Evolutionary conservation across 257 asterid species (phyloP), one percentile per base, ranked within the genome.

Genomic region (Striga asiatica): DNA sequence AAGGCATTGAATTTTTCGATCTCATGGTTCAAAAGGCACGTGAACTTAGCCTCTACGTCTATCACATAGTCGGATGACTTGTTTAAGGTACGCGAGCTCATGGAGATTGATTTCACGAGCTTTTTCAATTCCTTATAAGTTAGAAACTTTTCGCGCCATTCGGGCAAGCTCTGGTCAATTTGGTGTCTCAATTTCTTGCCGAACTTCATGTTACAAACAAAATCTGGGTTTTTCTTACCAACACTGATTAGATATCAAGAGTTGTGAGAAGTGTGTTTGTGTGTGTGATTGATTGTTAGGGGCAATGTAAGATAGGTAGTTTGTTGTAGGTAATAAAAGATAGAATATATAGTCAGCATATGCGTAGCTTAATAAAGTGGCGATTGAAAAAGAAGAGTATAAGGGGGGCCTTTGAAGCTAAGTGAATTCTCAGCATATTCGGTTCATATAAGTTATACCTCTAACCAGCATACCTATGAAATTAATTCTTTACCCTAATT

Each of bases 41-140:
- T 76, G 22, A 91, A 91, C 60, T 76, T 76, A 25, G 50, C 74
- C 78, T 89, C n/a, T n/a, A n/a, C 97, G 4, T 81, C 61, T 65
- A 80, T 72, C 28, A 23, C 42, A 8, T 35, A 8, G 8, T 35
- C 42, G 7, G 3, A 35, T 12, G n/a, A 67, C 58, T 43, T 76
- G 34, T 42, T 24, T 12, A 28, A 22, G 65, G 54, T 5, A 0
- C 55, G 46, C 32, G 50, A 69, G 69, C 75, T 83, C 2, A 82
- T 87, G 61, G 80, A 89, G 35, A 89, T 76, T 37, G 76, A 62
- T 62, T 86, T 89, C 54, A 89, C 82, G 51, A 73, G 75, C 64
- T 86, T 83, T 79, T 89, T 89, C 62, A 89, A 79, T 62, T 89
- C 98, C 80, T 89, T 89, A 71, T 89, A 89, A 1, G 93, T 78